Percentiles rank a stretch among this genome's conserved stretches.
These are phyloP conservation scores for Calonectria hawksworthii DNA, from an alignment of 2,329 filamentous ascomycete species.

Conservation along the genomic window DNA sequence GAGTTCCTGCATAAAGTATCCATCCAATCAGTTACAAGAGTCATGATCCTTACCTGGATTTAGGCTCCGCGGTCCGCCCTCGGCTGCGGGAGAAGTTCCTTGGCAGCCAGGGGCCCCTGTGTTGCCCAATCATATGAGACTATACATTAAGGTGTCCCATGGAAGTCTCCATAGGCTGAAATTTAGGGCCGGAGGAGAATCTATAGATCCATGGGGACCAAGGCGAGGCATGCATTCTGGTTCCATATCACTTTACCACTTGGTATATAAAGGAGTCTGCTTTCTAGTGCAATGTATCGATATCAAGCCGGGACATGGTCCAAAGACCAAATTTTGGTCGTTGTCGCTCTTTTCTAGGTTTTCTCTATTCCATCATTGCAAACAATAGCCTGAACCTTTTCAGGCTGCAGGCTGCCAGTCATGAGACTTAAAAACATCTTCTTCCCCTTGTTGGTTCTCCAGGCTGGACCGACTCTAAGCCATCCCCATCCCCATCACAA, in stretches of 20 bases:
- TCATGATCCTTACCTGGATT: not conserved
- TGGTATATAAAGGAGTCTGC: not conserved
- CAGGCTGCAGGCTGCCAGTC: not conserved
- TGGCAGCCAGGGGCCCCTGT: not conserved
- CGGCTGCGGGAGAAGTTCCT: not conserved
- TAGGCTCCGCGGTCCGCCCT: not conserved
- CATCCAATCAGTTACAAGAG: not conserved
- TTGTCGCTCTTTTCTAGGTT: not conserved
- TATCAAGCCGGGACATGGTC: not conserved
- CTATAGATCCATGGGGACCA: not conserved
- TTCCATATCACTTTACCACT: not conserved
- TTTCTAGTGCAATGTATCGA: not conserved
- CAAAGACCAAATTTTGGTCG: not conserved
- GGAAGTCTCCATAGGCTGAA: not conserved
- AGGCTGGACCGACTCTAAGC: not conserved
- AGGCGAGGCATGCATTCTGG: not conserved
- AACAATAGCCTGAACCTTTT: not conserved
- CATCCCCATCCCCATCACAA: not conserved
- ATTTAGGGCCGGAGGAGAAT: not conserved
- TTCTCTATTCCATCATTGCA: not conserved
- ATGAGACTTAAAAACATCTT: not conserved
- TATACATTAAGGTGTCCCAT: not conserved
- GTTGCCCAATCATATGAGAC: not conserved
- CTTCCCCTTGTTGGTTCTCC: not conserved
- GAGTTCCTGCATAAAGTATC: not conserved